These are phyloP conservation scores for Grosmannia huntii DNA, from an alignment of 2,329 filamentous ascomycete genomes.

Conservation along the genomic window DNA sequence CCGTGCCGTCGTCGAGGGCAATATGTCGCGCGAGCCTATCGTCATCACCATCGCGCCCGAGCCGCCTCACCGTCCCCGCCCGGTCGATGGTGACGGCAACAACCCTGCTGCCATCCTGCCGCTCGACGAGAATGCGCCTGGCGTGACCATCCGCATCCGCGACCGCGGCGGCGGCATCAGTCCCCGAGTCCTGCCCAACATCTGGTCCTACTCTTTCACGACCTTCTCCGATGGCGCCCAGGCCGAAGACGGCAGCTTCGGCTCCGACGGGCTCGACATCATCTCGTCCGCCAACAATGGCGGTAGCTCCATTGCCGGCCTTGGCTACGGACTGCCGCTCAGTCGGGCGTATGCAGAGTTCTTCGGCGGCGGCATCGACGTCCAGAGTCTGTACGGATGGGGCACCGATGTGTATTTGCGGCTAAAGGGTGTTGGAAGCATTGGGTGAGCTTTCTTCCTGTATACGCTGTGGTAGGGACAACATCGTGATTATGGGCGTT, in stretches of 20 bases:
- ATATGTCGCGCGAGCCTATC: conserved; percentile 67
- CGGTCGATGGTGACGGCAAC: background rate
- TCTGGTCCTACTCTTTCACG: conserved; percentile 97
- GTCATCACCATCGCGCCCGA: conserved; percentile 83
- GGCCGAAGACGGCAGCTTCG: conserved; percentile 25
- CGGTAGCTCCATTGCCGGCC: conserved; percentile 73
- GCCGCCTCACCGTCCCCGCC: conserved; percentile 17
- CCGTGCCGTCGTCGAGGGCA: conserved; percentile 77
- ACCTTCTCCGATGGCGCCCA: conserved; percentile 67
- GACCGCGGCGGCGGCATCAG: conserved; percentile 91
- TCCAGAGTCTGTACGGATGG: conserved; percentile 97
- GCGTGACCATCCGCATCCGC: conserved; percentile 88
- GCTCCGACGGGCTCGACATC: conserved; percentile 55
- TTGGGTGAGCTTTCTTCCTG: conserved; percentile 20
- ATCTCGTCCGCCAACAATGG: conserved; percentile 62
- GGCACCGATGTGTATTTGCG: conserved; percentile 58
- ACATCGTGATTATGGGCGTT: background rate
- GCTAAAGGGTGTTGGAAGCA: conserved; percentile 48
- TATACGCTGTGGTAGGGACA: background rate
- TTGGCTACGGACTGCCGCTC: conserved; percentile 85
- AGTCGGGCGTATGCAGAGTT: conserved; percentile 94
- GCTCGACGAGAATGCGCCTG: conserved; percentile 55
- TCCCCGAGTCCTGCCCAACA: conserved; percentile 68
- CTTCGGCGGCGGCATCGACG: conserved; percentile 85
- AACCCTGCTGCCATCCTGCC: conserved; percentile 31